Conservation (phyloP, 2,329 filamentous ascomycete genomes). For the Fusarium fujikuroi region DNA sequence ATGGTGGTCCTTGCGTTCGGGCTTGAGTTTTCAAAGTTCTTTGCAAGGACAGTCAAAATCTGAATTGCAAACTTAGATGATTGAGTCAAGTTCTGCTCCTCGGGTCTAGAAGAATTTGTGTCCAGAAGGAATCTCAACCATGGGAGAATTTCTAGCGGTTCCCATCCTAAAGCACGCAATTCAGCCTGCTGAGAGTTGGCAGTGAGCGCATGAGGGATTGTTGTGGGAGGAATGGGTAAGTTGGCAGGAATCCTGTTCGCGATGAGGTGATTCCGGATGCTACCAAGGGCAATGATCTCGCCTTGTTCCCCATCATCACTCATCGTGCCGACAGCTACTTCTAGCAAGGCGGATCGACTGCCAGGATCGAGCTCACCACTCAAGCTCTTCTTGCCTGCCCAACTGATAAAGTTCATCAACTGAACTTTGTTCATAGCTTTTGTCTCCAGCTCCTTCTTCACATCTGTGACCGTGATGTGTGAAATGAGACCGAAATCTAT, state of each 20-base stretch:
- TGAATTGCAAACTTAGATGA: conserved; percentile 80
- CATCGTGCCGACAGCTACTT: conserved; percentile 80
- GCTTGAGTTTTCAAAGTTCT: conserved; percentile 87
- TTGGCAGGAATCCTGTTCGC: conserved; percentile 83
- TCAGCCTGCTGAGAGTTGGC: conserved; percentile 73
- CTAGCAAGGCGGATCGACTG: conserved; percentile 76
- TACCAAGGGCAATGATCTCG: conserved; percentile 79
- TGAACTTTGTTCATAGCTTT: conserved; percentile 84
- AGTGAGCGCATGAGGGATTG: conserved; percentile 87
- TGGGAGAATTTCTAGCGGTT: conserved; percentile 81
- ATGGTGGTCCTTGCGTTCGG: conserved; percentile 73
- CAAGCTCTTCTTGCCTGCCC: conserved; percentile 79
- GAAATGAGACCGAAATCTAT: conserved; percentile 88
- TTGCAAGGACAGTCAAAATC: conserved; percentile 83
- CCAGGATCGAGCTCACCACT: conserved; percentile 76
- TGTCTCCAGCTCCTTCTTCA: conserved; percentile 82
- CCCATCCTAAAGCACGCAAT: conserved; percentile 86
- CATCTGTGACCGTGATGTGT: conserved; percentile 86
- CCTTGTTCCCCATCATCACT: conserved; percentile 70
- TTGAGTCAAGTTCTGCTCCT: conserved; percentile 75
- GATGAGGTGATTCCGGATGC: conserved; percentile 79
- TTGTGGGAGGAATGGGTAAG: conserved; percentile 81
- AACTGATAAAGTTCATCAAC: conserved; percentile 83
- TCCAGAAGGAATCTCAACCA: conserved; percentile 88
- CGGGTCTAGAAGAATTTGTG: conserved; percentile 66